These are phyloP conservation scores for Phaeodactylum tricornutum DNA, from an alignment of 108 stramenopile genomes.

Conservation along the genomic window DNA sequence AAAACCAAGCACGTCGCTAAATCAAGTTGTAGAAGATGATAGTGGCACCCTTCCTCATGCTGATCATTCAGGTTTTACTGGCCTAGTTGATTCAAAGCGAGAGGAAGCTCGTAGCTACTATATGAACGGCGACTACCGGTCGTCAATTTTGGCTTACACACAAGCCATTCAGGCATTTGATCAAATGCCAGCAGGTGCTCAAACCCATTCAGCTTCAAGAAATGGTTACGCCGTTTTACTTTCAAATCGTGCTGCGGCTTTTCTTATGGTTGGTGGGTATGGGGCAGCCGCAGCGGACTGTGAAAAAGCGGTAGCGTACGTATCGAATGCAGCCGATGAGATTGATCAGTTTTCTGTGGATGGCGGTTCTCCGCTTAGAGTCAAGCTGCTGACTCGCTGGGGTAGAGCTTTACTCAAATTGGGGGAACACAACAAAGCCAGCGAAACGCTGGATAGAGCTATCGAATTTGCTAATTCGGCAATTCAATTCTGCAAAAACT, in stretches of 20 bases:
- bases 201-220: no score
- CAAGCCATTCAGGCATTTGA: constrained; percentile 37
- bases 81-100: constrained; percentile 8
- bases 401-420: constrained; percentile 49
- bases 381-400: constrained; percentile 53
- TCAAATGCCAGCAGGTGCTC: constrained; percentile 4
- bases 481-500: neutral
- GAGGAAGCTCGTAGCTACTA: constrained; percentile 49
- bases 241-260: constrained; percentile 71
- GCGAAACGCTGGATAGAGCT: constrained; percentile 35
- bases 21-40: neutral
- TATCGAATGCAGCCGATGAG: constrained; percentile 10
- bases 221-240: constrained; percentile 45
- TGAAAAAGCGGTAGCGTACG: constrained; percentile 30
- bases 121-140: constrained; percentile 35
- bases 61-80: neutral
- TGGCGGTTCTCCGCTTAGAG: constrained; percentile 27
- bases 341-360: constrained; percentile 6
- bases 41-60: neutral
- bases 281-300: constrained; percentile 52
- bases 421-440: constrained; percentile 47
- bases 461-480: constrained; percentile 13
- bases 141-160: constrained; percentile 41
- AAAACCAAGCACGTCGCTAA: neutral
- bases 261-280: constrained; percentile 69